Percentiles rank a stretch among this genome's conserved stretches.
These are phyloP conservation scores for Castanopsis chinensis DNA, from an alignment of 306 rosid species.

Conservation along the genomic window DNA sequence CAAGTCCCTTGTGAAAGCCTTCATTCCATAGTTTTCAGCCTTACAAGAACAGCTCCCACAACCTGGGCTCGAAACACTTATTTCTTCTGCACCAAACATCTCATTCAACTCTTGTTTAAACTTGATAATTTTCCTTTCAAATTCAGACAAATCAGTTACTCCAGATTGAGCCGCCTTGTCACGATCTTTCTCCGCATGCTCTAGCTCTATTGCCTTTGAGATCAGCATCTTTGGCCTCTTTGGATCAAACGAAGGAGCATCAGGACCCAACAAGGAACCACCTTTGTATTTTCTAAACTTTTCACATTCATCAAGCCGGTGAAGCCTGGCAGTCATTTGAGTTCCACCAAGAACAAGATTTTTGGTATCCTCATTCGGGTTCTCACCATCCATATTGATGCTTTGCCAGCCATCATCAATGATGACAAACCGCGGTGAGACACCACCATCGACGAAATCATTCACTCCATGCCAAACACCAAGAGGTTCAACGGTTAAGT, in stretches of 20 bases:
- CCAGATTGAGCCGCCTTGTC: slow-evolving; percentile 36
- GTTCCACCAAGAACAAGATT: slow-evolving; percentile 69
- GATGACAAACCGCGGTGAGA: slow-evolving; percentile 68
- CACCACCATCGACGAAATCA: slow-evolving; percentile 53
- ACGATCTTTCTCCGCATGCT: slow-evolving; percentile 42
- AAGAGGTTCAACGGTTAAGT: slow-evolving; percentile 60
- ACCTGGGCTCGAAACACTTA: background rate
- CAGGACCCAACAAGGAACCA: slow-evolving; percentile 52
- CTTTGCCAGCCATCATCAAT: slow-evolving; percentile 96
- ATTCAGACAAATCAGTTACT: slow-evolving; percentile 25
- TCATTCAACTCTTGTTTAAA: slow-evolving; percentile 53
- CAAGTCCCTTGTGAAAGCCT: slow-evolving; percentile 76
- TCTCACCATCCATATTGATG: slow-evolving; percentile 55
- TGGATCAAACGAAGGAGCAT: slow-evolving; percentile 61
- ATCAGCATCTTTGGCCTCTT: slow-evolving; percentile 49
- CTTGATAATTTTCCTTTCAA: slow-evolving; percentile 39
- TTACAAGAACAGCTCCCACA: slow-evolving; percentile 18
- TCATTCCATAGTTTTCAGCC: slow-evolving; percentile 47
- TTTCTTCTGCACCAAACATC: slow-evolving; percentile 42
- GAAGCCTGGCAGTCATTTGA: slow-evolving; percentile 78
- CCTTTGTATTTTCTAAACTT: slow-evolving; percentile 60
- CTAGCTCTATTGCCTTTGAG: slow-evolving; percentile 56
- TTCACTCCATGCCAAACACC: slow-evolving; percentile 69
- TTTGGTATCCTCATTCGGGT: slow-evolving; percentile 51
- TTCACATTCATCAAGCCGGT: slow-evolving; percentile 59